Base-by-base conservation (phyloP, 768 basidiomycete species). In the Ephemerocybe angulata region DNA sequence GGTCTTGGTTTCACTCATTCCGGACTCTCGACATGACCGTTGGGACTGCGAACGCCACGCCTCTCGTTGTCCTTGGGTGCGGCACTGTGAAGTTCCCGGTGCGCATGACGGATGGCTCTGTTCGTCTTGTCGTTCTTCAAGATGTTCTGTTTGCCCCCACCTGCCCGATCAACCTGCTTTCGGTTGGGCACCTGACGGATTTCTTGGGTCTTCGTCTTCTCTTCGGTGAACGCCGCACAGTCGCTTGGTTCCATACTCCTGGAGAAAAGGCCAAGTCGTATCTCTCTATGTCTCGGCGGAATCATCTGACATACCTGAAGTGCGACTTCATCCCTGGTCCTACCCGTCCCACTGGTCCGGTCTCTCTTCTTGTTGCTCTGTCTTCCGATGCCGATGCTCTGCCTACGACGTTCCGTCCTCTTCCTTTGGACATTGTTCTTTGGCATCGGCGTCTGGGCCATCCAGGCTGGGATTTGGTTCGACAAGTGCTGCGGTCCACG, bases 401-500 rank as follows among this genome's bases (percentile, higher is more conserved):
- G 17, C 33, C 33, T 8, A 35, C 33, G 17, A 35, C 33, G 8
- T 35, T 35, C 17, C 33, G 31, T 38, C 22, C 52, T 44, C 42
- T 29, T 2, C 17, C 35, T 4, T 30, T 47, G 5, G 31, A 59
- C 17, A 54, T 58, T 1, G 55, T 52, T 2, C 53, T 65, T 1
- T 68, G 64, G 65, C 70, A 68, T 48, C 44, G 59, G 21, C 54
- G 58, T 2, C 56, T 67, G 35, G 66, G 67, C 7, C 67, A 70
- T 31, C 47, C 61, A 24, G 60, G 62, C 3, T n/a, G 37, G 1
- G 60, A 64, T 19, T 52, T 64, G 0, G 65, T 63, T 4, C 30
- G 53, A 5, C 41, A 54, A 2, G 51, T 62, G 1, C 43, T 67
- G 0, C 62, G 62, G 0, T 52, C 57, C 25, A 44, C 60, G 4